Conservation (phyloP, 371 early-diverging fungal species). For the Apophysomyces elegans region DNA sequence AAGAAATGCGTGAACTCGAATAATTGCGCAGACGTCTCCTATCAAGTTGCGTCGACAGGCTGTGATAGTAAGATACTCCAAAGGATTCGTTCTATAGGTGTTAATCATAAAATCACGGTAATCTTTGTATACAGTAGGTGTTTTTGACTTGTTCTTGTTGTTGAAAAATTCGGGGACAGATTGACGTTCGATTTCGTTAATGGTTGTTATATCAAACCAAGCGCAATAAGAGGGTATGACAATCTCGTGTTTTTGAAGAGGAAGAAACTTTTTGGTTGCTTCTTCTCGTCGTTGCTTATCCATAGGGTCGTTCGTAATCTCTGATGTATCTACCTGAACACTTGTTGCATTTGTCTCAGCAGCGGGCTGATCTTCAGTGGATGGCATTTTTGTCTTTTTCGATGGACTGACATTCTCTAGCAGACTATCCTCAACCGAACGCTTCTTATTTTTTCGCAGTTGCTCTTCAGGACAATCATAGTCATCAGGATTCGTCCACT, state of each 20-base stretch:
- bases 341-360: neutral
- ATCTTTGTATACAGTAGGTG: conserved; percentile 91
- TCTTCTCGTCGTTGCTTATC: conserved; percentile 59
- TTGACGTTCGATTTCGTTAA: conserved; percentile 89
- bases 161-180: conserved; percentile 98
- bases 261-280: conserved; percentile 66
- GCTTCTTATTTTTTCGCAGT: conserved; percentile 26
- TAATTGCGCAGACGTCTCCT: conserved; percentile 97
- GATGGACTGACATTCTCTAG: conserved; percentile 17
- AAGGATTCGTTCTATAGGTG: conserved; percentile 92
- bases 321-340: conserved; percentile 20
- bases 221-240: conserved; percentile 91
- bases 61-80: conserved; percentile 95
- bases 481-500: conserved; percentile 79
- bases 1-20: conserved; percentile 95
- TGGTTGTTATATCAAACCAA: conserved; percentile 86
- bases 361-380: neutral
- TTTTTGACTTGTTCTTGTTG: conserved; percentile 88
- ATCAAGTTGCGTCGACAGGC: conserved; percentile 94
- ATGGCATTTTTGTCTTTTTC: conserved; percentile 25
- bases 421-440: conserved; percentile 29
- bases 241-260: conserved; percentile 79
- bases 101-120: conserved; percentile 98
- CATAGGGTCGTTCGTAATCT: conserved; percentile 28
- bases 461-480: conserved; percentile 41